These are phyloP conservation scores for Malus hybrid DNA, from an alignment of 331 rosid genomes.

Conservation along the genomic window DNA sequence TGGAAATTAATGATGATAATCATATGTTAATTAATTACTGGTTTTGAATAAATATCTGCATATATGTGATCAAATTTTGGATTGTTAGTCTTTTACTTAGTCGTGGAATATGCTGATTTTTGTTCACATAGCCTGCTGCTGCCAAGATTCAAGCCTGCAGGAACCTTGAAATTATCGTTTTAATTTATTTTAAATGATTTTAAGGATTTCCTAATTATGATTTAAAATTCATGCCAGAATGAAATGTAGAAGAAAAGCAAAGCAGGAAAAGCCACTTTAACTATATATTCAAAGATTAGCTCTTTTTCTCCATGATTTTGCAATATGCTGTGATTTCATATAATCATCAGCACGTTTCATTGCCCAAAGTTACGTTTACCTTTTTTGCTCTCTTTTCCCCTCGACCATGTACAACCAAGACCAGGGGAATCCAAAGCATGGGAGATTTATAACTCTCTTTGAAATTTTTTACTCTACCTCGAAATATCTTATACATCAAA, in stretches of 20 bases:
- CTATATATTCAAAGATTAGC: too few relatives aligned
- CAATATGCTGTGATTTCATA: conserved; percentile 44
- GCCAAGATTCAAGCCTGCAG: background rate
- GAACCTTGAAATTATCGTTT: background rate
- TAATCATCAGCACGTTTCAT: conserved; percentile 24
- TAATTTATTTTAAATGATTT: background rate
- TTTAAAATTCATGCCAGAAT: background rate
- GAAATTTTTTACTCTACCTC: too few relatives aligned
- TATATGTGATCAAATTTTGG: background rate
- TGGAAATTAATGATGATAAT: background rate
- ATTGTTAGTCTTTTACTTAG: background rate
- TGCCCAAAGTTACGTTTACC: conserved; percentile 17
- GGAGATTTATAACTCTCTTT: background rate
- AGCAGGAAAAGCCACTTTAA: conserved; percentile 25
- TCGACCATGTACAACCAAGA: background rate
- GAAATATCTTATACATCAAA: background rate
- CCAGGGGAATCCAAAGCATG: conserved; percentile 2
- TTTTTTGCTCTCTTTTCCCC: conserved; percentile 13
- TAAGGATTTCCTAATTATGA: background rate
- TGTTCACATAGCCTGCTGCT: background rate
- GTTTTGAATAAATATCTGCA: conserved; percentile 2
- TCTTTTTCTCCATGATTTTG: conserved; percentile 3
- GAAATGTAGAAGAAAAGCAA: background rate
- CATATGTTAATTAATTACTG: background rate
- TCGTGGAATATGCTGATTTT: background rate